These are phyloP conservation scores for Beauveria brongniartii DNA, from an alignment of 2,329 filamentous ascomycete species.

Conservation along the genomic window DNA sequence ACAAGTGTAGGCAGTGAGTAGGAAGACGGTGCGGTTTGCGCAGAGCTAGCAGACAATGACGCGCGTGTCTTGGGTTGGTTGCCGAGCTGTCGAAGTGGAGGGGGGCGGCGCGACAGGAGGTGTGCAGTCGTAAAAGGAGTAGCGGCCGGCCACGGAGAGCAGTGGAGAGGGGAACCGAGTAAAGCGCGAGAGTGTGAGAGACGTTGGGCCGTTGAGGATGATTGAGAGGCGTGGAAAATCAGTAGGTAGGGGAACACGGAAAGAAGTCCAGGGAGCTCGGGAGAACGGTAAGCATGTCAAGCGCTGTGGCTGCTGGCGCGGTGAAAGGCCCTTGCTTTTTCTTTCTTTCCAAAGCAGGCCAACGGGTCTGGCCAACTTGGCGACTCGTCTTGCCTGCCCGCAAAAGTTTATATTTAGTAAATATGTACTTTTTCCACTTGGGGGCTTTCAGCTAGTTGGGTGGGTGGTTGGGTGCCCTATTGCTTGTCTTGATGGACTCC, in stretches of 20 bases:
- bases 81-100: not conserved
- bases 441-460: too few relatives aligned
- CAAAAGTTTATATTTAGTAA: too few relatives aligned
- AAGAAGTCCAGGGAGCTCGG: not conserved
- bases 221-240: not conserved
- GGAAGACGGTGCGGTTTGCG: not conserved
- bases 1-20: not conserved
- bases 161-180: not conserved
- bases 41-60: not conserved
- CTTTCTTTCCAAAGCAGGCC: not conserved
- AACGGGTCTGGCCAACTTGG: not conserved
- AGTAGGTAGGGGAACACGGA: not conserved
- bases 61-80: not conserved
- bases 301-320: slow-evolving; percentile 3
- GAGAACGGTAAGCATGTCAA: not conserved
- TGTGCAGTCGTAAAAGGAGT: not conserved
- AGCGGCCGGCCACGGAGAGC: not conserved
- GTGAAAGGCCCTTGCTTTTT: slow-evolving; percentile 1
- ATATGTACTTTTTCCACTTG: too few relatives aligned
- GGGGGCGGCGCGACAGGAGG: not conserved
- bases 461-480: too few relatives aligned
- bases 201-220: not conserved
- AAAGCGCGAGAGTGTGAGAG: not conserved
- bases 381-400: too few relatives aligned
- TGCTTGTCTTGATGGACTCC: too few relatives aligned